Base-by-base conservation (phyloP, 1,284 basidiomycete genomes). In the Laetiporus sulphureus region DNA sequence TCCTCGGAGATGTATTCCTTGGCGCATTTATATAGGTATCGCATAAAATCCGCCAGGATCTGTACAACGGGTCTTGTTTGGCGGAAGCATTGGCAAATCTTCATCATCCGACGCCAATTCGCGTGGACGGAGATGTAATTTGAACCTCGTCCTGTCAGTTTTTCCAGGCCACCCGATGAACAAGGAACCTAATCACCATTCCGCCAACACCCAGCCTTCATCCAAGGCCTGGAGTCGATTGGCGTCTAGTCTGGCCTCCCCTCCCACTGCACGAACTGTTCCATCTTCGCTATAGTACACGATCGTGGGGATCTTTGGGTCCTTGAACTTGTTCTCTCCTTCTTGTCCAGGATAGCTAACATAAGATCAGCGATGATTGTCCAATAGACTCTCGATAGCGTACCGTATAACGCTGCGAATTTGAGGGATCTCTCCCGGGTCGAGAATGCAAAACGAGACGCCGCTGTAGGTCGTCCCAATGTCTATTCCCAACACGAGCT, bases 241-340 rank as follows among this genome's bases (percentile, higher is more conserved):
- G 18, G 59, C 62, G 27, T 71, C 68, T 15, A 61, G 57, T n/a
- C 62, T 53, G 0, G 74, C 72, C 49, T 79, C 75, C 6, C 76
- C 74, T 12, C 78, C 77, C 25, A 68, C 64, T 4, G 73, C 73
- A 36, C 64, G 59, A 13, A 72, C 63, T 0, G 49, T 53, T 0
- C 76, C 75, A 5, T 59, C 46, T n/a, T 51, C 49, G 46, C 72
- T 68, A 50, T 80, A 80, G 48, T 68, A 77, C 12, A 79, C 55
- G 19, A 77, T 60, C 0, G 75, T 71, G 4, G 76, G 77, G 21
- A 79, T 75, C 54, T 79, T 79, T 5, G 66, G 69, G 38, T 75
- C 61, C 2, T 67, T 62, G 3, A 60, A 60, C 3, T 59, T 57
- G 43, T 66, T 58, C n/a, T n/a, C n/a, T n/a, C n/a, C n/a, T 35